Conservation (phyloP, 306 rosid genomes). For the Heteromeles arbutifolia region DNA sequence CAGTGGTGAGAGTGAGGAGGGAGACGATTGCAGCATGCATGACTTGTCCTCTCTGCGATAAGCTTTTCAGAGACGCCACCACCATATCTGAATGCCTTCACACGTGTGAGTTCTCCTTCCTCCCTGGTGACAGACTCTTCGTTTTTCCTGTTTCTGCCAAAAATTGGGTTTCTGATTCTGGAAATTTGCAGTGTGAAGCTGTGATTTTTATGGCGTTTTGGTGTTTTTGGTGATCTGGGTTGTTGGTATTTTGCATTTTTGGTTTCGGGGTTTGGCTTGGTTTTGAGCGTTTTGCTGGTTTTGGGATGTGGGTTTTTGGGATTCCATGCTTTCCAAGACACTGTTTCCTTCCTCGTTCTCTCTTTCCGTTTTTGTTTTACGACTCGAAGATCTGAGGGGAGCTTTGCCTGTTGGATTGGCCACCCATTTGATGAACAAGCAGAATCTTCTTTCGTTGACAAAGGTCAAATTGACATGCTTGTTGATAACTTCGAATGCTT, state of each 20-base stretch:
- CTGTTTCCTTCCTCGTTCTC: neutral
- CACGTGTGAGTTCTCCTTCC: conserved; percentile 61
- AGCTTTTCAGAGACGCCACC: conserved; percentile 75
- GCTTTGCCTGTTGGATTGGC: conserved; percentile 18
- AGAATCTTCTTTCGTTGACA: neutral
- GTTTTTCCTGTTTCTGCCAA: neutral
- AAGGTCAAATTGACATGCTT: neutral
- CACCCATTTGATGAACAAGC: neutral
- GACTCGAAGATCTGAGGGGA: conserved; percentile 15
- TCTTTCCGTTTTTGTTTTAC: neutral
- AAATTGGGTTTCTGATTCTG: conserved; percentile 7
- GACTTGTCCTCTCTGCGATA: conserved; percentile 82
- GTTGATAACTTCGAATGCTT: conserved; percentile 27
- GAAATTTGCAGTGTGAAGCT: conserved; percentile 7
- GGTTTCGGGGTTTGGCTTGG: conserved; percentile 27
- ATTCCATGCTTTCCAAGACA: conserved; percentile 12
- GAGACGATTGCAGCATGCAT: conserved; percentile 78
- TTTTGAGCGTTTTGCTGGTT: conserved; percentile 14
- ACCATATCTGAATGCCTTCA: conserved; percentile 96
- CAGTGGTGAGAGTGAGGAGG: conserved; percentile 53
- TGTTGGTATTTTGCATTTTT: conserved; percentile 15
- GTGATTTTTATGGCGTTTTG: neutral
- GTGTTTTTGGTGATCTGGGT: conserved; percentile 12
- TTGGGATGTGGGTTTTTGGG: conserved; percentile 30
- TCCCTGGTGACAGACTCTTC: conserved; percentile 5